phyloP scores from a whole-genome alignment of 768 basidiomycete genomes.

The Termitomyces eurrhizus region DNA sequence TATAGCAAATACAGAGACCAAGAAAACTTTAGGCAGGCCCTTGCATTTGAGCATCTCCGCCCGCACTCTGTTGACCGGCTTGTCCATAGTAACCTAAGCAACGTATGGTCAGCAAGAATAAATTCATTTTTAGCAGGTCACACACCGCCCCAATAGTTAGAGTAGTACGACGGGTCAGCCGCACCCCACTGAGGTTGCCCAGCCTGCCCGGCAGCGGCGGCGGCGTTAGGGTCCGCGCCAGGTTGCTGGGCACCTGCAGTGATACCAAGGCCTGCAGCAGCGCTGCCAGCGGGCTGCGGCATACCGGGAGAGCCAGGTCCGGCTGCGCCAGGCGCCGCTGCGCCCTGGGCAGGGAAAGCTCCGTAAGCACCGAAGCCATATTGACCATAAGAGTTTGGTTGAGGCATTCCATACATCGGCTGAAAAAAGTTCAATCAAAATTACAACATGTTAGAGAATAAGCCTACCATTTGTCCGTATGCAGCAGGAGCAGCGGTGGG shows the following conservation, averaged over 20 bases:
- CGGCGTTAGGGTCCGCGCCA: slow-evolving; percentile 50
- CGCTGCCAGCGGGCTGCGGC: slow-evolving; percentile 51
- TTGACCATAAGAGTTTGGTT: slow-evolving; percentile 73
- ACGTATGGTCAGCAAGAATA: slow-evolving; percentile 1
- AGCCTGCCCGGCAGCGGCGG: slow-evolving; percentile 50
- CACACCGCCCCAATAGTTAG: slow-evolving; percentile 83
- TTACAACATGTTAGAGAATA: neutral
- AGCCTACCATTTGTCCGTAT: slow-evolving; percentile 77
- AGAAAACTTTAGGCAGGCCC: slow-evolving; percentile 36
- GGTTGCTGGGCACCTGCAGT: slow-evolving; percentile 54
- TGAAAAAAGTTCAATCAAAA: slow-evolving; percentile 24
- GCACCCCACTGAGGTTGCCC: slow-evolving; percentile 76
- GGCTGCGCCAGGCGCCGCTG: slow-evolving; percentile 43
- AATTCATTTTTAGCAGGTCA: slow-evolving; percentile 8
- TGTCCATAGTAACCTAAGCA: slow-evolving; percentile 76
- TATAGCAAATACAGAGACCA: slow-evolving; percentile 26
- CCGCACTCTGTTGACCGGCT: slow-evolving; percentile 52
- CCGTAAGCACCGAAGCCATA: slow-evolving; percentile 75
- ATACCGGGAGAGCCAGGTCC: slow-evolving; percentile 56
- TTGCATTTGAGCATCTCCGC: slow-evolving; percentile 53
- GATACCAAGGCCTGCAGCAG: slow-evolving; percentile 51
- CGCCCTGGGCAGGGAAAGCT: slow-evolving; percentile 61
- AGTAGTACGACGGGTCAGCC: slow-evolving; percentile 74
- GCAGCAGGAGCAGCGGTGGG: slow-evolving; percentile 60
- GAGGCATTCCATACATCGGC: slow-evolving; percentile 92